A percentile compares a stretch with the other conserved stretches of the same genome.
Conservation (phyloP, 2,329 filamentous ascomycete species). For the Tolypocladium nubicola region DNA sequence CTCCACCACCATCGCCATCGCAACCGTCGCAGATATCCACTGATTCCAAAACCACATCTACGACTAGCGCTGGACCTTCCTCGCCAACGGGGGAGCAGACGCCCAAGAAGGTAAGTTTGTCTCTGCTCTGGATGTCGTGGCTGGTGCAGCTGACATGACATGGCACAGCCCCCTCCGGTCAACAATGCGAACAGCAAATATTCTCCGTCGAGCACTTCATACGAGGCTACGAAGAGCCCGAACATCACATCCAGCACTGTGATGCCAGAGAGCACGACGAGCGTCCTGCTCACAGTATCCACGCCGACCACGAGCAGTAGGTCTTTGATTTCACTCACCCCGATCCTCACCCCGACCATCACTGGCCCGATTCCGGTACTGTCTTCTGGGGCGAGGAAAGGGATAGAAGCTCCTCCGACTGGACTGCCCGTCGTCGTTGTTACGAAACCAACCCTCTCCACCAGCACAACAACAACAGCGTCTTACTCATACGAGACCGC, state of each 20-base stretch:
- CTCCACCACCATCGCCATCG: neutral
- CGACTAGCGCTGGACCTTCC: neutral
- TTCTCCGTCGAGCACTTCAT: neutral
- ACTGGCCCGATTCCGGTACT: neutral
- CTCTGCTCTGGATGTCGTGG: neutral
- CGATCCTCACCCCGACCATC: neutral
- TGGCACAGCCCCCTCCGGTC: neutral
- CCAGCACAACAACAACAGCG: neutral
- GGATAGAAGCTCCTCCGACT: neutral
- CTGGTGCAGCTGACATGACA: neutral
- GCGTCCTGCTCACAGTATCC: neutral
- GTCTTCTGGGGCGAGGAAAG: constrained; percentile 4
- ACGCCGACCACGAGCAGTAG: neutral
- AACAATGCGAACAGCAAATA: neutral
- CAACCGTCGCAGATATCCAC: neutral
- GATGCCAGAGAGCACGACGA: neutral
- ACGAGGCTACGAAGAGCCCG: neutral
- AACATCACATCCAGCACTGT: neutral
- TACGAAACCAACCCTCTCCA: neutral
- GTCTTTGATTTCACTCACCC: neutral
- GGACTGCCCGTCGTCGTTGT: neutral
- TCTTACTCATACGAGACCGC: neutral
- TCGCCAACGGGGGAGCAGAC: neutral
- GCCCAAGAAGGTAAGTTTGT: neutral
- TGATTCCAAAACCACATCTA: neutral